These are phyloP conservation scores for Solanum chacoense DNA, from an alignment of 305 asterid species.

Conservation along the genomic window DNA sequence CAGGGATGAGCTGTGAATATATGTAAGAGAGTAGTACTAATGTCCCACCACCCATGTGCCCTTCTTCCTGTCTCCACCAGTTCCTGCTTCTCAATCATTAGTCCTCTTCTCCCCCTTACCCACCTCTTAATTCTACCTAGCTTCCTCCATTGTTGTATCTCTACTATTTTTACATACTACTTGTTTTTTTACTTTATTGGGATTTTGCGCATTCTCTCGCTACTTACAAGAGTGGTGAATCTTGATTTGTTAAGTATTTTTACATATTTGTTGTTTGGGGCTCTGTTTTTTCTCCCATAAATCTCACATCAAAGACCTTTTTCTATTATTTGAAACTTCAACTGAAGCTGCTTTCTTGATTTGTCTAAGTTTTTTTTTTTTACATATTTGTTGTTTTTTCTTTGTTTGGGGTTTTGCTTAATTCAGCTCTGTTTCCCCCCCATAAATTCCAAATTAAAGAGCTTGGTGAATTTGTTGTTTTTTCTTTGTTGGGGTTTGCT, in stretches of 20 bases:
- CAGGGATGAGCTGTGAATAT: constrained; percentile 28
- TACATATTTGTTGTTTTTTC: background rate
- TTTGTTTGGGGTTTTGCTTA: background rate
- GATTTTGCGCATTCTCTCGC: background rate
- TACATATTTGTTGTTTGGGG: background rate
- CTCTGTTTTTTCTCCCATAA: background rate
- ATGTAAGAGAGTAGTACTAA: constrained; percentile 4
- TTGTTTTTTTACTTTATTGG: background rate
- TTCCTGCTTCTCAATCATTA: constrained; percentile 85
- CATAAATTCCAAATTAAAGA: background rate
- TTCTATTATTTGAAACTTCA: background rate
- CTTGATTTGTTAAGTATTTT: background rate
- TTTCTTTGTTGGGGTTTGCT: background rate
- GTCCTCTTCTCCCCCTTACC: background rate
- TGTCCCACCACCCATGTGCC: constrained; percentile 97
- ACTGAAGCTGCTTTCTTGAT: background rate
- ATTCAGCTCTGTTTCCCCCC: background rate
- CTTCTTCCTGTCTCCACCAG: constrained; percentile 90
- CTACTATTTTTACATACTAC: background rate
- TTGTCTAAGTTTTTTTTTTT: background rate
- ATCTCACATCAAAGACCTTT: background rate
- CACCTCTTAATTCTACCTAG: background rate
- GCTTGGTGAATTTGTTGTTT: background rate
- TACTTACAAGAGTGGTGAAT: background rate
- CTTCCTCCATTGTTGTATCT: background rate